Percentiles rank a stretch among this genome's conserved stretches.
phyloP scores from a whole-genome alignment of 2,329 filamentous ascomycete species.

The Tolypocladium album region DNA sequence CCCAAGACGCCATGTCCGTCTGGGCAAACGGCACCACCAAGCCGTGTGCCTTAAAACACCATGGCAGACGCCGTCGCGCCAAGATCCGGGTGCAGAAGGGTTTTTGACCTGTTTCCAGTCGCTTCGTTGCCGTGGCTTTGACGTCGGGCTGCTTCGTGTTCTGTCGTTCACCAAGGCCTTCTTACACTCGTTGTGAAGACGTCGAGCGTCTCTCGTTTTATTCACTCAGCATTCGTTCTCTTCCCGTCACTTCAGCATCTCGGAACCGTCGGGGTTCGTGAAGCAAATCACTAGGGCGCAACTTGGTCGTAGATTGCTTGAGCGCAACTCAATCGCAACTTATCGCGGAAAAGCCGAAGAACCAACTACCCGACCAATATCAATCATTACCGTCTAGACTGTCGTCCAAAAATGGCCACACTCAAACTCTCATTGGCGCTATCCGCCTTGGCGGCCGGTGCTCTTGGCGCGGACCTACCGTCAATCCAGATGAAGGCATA shows the following conservation, averaged over 20 bases:
- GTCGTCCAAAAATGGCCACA: constrained; percentile 18
- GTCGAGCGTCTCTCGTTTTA: neutral
- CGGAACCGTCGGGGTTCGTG: too few species aligned
- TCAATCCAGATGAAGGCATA: constrained; percentile 60
- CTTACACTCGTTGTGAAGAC: neutral
- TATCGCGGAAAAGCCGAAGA: neutral
- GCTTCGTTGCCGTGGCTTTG: neutral
- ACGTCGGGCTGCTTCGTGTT: neutral
- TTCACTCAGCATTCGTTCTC: neutral
- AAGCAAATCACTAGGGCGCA: neutral
- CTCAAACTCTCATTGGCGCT: constrained; percentile 20
- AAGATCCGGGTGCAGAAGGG: neutral
- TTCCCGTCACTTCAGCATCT: neutral
- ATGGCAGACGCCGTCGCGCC: neutral
- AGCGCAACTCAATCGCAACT: neutral
- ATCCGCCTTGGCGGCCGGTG: constrained; percentile 29
- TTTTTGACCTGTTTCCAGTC: neutral
- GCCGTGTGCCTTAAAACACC: neutral
- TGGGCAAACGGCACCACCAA: neutral
- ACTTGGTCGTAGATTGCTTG: neutral
- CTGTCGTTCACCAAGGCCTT: neutral
- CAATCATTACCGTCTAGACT: neutral
- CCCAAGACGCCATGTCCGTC: neutral
- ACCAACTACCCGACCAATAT: neutral
- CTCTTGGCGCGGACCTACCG: constrained; percentile 34